phyloP scores from a whole-genome alignment of 768 basidiomycete species.

The Hericium alpestre region DNA sequence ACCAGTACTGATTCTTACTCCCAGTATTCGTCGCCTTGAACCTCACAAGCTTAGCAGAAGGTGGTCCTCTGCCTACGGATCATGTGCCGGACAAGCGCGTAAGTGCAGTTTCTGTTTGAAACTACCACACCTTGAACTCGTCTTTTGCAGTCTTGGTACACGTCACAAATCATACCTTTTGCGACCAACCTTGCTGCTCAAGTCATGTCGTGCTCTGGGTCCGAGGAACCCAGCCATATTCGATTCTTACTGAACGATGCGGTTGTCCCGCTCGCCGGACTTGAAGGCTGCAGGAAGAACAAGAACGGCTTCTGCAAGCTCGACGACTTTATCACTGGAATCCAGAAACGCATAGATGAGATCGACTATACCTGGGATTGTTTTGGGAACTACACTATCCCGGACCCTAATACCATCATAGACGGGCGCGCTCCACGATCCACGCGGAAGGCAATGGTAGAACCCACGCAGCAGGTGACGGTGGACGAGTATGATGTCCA shows the following conservation, averaged over 20 bases:
- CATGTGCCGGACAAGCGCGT: conserved; percentile 26
- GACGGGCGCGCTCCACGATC: conserved; percentile 19
- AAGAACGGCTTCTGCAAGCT: conserved; percentile 33
- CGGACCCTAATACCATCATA: conserved; percentile 28
- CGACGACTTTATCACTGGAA: conserved; percentile 27
- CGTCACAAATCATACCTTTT: conserved; percentile 29
- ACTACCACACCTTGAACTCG: not conserved
- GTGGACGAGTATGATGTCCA: no score
- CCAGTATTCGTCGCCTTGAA: not conserved
- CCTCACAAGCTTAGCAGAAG: not conserved
- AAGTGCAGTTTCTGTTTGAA: not conserved
- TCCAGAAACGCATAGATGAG: conserved; percentile 27
- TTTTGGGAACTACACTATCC: conserved; percentile 35
- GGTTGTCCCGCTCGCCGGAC: conserved; percentile 33
- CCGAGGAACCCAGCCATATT: conserved; percentile 21
- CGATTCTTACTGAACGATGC: conserved; percentile 41
- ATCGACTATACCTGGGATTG: conserved; percentile 34
- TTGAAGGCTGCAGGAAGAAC: conserved; percentile 31
- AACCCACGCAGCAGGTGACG: no score
- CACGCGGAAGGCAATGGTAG: no score
- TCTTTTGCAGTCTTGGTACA: not conserved
- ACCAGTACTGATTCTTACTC: conserved; percentile 3
- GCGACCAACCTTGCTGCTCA: conserved; percentile 37
- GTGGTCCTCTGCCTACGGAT: conserved; percentile 19
- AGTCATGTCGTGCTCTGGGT: conserved; percentile 28